These are phyloP conservation scores for Babesia sp. DNA, from an alignment of 169 alveolate species.

Conservation along the genomic window DNA sequence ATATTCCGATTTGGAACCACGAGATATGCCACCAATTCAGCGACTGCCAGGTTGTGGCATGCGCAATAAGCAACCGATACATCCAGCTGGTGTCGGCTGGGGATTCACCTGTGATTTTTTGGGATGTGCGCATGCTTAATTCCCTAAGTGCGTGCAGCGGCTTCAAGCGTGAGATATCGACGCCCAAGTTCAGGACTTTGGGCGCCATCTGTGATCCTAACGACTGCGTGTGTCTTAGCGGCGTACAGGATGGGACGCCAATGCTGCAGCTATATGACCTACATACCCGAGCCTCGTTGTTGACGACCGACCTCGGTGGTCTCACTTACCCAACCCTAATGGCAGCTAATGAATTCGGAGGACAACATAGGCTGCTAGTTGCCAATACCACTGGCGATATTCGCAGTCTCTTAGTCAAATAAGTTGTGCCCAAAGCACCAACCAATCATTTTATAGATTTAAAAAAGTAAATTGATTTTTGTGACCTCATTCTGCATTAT, in stretches of 20 bases:
- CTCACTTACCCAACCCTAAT: constrained; percentile 40
- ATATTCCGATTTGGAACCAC: constrained; percentile 63
- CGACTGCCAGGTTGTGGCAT: constrained; percentile 15
- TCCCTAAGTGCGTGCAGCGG: constrained; percentile 56
- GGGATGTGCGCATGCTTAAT: constrained; percentile 67
- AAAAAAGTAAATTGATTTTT: not conserved
- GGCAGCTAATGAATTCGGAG: constrained; percentile 40
- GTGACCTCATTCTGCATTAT: not conserved
- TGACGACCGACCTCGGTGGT: constrained; percentile 8
- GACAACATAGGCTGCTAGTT: constrained; percentile 18
- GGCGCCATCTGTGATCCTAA: constrained; percentile 53
- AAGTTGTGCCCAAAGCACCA: too few relatives aligned
- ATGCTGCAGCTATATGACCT: constrained; percentile 37
- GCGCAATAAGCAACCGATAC: constrained; percentile 60
- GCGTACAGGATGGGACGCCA: constrained; percentile 8
- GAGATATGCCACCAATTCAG: constrained; percentile 22
- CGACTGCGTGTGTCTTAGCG: constrained; percentile 37
- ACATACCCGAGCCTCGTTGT: constrained; percentile 13
- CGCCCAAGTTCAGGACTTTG: constrained; percentile 6
- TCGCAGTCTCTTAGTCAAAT: not conserved
- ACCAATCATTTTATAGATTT: too few relatives aligned
- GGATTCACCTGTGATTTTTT: constrained; percentile 51
- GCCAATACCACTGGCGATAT: constrained; percentile 27
- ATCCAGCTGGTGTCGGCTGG: constrained; percentile 48
- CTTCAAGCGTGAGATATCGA: constrained; percentile 42